Evolutionary conservation across 306 rosid species (phyloP), one percentile per base, ranked within the genome.

Genomic region (Cercis canadensis): DNA sequence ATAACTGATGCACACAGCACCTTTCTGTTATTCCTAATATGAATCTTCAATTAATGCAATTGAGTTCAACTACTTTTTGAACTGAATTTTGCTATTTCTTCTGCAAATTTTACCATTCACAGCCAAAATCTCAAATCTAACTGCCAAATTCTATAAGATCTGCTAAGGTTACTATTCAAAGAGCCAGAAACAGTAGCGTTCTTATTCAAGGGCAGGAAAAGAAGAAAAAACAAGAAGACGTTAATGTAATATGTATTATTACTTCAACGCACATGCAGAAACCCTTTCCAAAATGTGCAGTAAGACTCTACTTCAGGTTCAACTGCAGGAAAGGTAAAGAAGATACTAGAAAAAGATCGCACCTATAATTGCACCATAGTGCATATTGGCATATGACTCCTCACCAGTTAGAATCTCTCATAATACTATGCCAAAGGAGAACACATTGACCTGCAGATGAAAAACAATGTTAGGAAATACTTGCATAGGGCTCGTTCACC

Each of bases 291-390:
- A n/a, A n/a, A n/a, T n/a, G n/a, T n/a, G n/a, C n/a, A n/a, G n/a
- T n/a, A n/a, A n/a, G n/a, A n/a, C n/a, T n/a, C n/a, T n/a, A n/a
- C 13, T 65, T 37, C 50, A 57, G 18, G 56, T 31, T 34, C 59
- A 34, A 57, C 19, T 58, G 40, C 34, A 51, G 46, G 33, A 51
- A 56, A 40, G 58, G 58, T 15, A 59, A 62, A 69, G 8, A 49
- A 67, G 33, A 45, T 37, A 62, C 57, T 59, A 24, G 55, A 44
- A 56, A 72, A 43, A 32, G 66, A 77, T 9, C 62, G 16, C 43
- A 89, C 97, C 97, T 82, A 92, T 92, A 70, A 92, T 92, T 61
- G 97, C 96, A 79, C 96, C 97, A 34, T 89, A 92, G 83, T 92
- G 96, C 97, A 92, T 88, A 76, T 87, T 87, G 60, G 96, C 96